Percentiles rank a stretch among this genome's conserved stretches.
Conservation (phyloP, 73 alveolate genomes). For the Paramecium biaurelia region DNA sequence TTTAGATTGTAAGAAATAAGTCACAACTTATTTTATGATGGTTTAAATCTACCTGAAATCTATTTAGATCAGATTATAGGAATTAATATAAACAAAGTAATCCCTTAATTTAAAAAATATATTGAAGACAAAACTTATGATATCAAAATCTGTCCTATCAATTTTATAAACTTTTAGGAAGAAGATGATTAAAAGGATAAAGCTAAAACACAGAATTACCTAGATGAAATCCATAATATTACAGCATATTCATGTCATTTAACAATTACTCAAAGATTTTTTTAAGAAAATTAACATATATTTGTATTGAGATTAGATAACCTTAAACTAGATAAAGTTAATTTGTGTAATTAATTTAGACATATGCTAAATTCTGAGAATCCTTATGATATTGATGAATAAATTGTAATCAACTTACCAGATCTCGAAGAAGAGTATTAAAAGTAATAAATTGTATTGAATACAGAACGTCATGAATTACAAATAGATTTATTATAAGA, state of each 20-base stretch:
- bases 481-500: background rate
- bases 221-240: background rate
- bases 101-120: constrained; percentile 9
- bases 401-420: background rate
- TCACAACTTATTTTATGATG: background rate
- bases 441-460: background rate
- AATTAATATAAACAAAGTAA: background rate
- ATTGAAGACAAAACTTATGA: background rate
- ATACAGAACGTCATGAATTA: background rate
- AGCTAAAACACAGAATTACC: background rate
- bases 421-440: background rate
- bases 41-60: background rate
- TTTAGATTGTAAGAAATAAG: background rate
- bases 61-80: constrained; percentile 3
- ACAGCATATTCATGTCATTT: background rate
- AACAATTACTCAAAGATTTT: background rate
- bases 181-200: background rate
- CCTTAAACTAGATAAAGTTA: background rate
- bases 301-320: background rate
- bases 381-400: background rate
- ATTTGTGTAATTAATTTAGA: background rate
- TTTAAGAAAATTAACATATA: background rate
- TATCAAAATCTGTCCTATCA: background rate
- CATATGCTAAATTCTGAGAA: background rate
- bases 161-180: background rate